Base-by-base conservation (phyloP, 140 eudicot genomes). In the Oenanthe javanica region DNA sequence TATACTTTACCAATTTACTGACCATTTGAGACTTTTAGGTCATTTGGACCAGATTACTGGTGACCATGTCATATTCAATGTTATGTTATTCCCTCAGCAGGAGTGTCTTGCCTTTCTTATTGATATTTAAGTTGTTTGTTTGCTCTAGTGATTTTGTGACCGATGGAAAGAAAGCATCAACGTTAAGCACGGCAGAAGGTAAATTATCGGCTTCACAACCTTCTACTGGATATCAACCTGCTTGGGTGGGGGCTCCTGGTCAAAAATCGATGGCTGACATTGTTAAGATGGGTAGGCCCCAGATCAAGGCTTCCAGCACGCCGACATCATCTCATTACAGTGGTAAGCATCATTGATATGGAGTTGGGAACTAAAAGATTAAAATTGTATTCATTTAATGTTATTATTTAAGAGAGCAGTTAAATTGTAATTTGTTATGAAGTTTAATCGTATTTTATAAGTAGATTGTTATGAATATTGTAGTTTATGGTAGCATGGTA, bases 231-330 rank as follows among this genome's bases (percentile, higher is more conserved):
- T 88, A 82, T 84, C 97, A 89, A 78, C 78, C 97, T 82, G 77
- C 91, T 47, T 95, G 97, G 99, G 75, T 64, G 23, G 93, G 95
- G 45, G 86, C 43, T 70, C 97, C 92, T 63, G 97, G 97, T 78
- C 96, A 92, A 89, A 83, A 86, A 61, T 92, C 97, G 50, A 90
- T 95, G 99, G 97, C 97, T 78, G 97, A 95, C 83, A 88, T 95
- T 77, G 97, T 95, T 80, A 95, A 95, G 89, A 92, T 92, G 97
- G 97, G 99, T 42, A 87, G 84, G 81, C 99, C 97, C 59, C 96
- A 92, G 74, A 86, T 75, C 83, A 94, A 88, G 81, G 70, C 82
- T 51, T 75, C 85, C 43, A 85, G 63, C 84, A 75, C 77, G 14
- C 79, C 86, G 9, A 85, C 54, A 75, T 73, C 86, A 79, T 83